Conservation (phyloP, 345 rosid genomes). For the Salix udensis region DNA sequence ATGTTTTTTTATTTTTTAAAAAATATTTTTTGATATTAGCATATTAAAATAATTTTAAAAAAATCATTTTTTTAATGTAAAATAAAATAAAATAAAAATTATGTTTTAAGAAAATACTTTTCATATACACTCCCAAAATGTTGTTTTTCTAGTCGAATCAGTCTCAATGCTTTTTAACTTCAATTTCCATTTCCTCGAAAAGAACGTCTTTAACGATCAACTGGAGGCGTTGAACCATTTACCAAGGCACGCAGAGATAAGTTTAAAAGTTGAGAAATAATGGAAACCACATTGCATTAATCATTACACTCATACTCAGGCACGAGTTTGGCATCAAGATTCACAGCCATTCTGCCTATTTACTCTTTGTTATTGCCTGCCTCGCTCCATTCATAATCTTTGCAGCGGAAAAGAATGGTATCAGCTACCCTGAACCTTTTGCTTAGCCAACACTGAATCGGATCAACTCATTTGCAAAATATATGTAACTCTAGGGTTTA, state of each 20-base stretch:
- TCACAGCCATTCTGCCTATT: background rate
- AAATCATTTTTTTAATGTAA: no score
- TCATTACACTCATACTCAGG: background rate
- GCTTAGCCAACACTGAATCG: background rate
- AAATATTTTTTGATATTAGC: no score
- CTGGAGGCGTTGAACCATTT: background rate
- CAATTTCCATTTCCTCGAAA: background rate
- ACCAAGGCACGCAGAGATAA: background rate
- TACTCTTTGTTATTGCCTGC: background rate
- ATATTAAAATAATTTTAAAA: fast-evolving
- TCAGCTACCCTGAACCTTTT: background rate
- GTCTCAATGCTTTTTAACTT: no score
- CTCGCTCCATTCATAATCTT: background rate
- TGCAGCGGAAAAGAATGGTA: background rate
- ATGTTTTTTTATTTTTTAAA: no score
- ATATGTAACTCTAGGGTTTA: background rate
- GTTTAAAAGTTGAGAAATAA: background rate
- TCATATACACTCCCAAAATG: no score
- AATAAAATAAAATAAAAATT: no score
- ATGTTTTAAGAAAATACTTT: no score
- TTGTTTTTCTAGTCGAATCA: no score
- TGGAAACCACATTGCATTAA: background rate
- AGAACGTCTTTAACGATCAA: background rate
- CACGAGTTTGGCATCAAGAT: no score
- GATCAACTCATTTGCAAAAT: background rate